phyloP scores from a whole-genome alignment of 257 asterid genomes.

The Gynochthodes officinalis region DNA sequence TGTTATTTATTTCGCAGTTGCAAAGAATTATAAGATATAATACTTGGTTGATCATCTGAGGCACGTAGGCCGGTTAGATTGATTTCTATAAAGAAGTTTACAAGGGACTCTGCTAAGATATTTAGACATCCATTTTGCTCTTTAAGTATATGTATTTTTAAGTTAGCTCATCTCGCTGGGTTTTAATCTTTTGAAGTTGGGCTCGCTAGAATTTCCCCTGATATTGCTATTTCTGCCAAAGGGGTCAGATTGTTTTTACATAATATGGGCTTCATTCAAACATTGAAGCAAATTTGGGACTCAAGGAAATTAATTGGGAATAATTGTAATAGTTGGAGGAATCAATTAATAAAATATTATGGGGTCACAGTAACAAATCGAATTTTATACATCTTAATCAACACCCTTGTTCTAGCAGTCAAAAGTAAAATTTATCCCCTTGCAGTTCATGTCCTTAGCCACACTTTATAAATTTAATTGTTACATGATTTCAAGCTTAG shows the following conservation, averaged over 20 bases:
- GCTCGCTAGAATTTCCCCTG: background rate
- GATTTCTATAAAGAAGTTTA: background rate
- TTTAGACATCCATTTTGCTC: background rate
- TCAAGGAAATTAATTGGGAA: background rate
- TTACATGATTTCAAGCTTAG: constrained; percentile 57
- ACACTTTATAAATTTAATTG: background rate
- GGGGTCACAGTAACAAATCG: background rate
- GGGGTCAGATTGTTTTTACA: background rate
- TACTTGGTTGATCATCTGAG: background rate
- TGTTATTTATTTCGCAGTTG: background rate
- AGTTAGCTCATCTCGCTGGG: background rate
- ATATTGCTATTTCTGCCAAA: background rate
- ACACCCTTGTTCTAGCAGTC: background rate
- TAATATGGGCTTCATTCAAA: background rate
- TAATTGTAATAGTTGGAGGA: background rate
- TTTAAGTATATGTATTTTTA: background rate
- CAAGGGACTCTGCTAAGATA: background rate
- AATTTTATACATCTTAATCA: background rate
- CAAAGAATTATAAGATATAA: background rate
- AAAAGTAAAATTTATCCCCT: background rate
- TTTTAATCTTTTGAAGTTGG: no score
- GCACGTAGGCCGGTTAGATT: background rate
- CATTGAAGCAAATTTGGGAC: no score
- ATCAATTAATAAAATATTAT: background rate
- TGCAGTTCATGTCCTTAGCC: background rate